phyloP scores from a whole-genome alignment of 169 alveolate genomes.

The Eimeria necatrix region DNA sequence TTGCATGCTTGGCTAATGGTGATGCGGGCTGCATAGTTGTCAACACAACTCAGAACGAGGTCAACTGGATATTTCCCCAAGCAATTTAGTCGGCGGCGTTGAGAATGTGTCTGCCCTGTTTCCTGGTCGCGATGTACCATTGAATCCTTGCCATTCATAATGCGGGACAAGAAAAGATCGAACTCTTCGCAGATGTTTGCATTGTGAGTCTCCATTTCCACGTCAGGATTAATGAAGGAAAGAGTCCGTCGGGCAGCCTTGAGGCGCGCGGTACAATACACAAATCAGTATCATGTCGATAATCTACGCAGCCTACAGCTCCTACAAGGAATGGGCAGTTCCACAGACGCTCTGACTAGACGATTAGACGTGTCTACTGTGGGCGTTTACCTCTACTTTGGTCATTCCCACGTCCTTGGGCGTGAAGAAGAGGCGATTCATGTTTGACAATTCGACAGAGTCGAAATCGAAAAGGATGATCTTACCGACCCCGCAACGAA shows the following conservation, averaged over 20 bases:
- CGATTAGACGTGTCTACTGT: background rate
- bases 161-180: conserved; percentile 90
- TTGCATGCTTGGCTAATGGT: conserved; percentile 96
- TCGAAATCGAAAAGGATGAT: conserved; percentile 96
- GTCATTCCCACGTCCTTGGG: conserved; percentile 95
- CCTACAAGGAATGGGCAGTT: background rate
- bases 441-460: conserved; percentile 96
- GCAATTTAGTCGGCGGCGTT: conserved; percentile 9
- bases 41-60: conserved; percentile 96
- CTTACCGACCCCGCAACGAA: conserved; percentile 97
- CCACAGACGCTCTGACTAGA: background rate
- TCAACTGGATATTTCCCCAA: conserved; percentile 85
- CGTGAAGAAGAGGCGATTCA: conserved; percentile 96
- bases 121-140: background rate
- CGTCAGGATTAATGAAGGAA: conserved; percentile 95
- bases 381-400: conserved; percentile 91
- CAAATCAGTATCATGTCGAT: background rate
- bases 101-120: background rate
- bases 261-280: background rate
- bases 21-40: conserved; percentile 97
- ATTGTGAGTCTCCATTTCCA: conserved; percentile 93
- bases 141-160: conserved; percentile 80
- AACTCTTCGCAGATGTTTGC: conserved; percentile 92
- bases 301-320: background rate
- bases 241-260: conserved; percentile 95